Conservation (phyloP, 495 filamentous ascomycete genomes). For the Hypoxylon trugodes region DNA sequence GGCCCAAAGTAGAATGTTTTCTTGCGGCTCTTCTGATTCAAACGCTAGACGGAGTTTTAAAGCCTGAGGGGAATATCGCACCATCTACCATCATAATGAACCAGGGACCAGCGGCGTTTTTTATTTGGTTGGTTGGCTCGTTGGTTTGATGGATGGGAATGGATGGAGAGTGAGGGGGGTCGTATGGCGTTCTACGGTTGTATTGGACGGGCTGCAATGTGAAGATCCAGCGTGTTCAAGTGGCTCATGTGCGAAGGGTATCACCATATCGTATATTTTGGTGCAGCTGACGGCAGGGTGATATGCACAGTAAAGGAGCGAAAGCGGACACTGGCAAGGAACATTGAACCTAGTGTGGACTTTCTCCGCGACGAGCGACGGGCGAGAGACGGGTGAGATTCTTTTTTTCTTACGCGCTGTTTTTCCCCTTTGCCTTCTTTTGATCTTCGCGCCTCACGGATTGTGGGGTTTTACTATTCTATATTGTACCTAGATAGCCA, state of each 20-base stretch:
- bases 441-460: constrained; percentile 20
- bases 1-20: constrained; percentile 5
- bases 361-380: no score
- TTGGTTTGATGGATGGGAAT: constrained; percentile 22
- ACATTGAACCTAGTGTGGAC: constrained; percentile 26
- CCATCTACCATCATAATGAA: constrained; percentile 20
- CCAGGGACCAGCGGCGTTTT: constrained; percentile 20
- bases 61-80: constrained; percentile 24
- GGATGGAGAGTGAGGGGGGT: no score
- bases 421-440: no score
- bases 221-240: constrained; percentile 36
- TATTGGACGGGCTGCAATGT: constrained; percentile 28
- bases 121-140: constrained; percentile 26
- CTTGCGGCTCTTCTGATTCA: constrained; percentile 32
- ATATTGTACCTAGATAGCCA: no score
- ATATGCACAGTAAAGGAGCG: constrained; percentile 42
- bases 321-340: constrained; percentile 33
- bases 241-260: constrained; percentile 40
- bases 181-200: no score
- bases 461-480: constrained; percentile 23
- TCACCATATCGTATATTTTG: constrained; percentile 40
- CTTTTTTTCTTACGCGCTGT: no score
- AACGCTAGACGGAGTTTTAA: constrained; percentile 5
- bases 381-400: no score
- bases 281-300: constrained; percentile 39